These are phyloP conservation scores for Dryas octopetala DNA, from an alignment of 306 rosid species.

Conservation along the genomic window DNA sequence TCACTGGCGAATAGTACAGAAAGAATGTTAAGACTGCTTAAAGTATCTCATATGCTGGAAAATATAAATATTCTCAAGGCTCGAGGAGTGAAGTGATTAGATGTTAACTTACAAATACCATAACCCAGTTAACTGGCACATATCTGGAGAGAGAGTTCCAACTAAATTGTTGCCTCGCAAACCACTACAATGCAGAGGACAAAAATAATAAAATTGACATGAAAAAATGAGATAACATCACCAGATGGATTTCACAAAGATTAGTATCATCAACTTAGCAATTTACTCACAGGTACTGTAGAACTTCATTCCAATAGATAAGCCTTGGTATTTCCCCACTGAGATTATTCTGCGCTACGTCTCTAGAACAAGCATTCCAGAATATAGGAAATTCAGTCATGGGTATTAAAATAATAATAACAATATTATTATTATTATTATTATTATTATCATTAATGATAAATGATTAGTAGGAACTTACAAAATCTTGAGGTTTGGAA, in stretches of 20 bases:
- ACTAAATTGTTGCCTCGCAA: constrained; percentile 88
- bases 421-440: background rate
- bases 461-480: constrained; percentile 33
- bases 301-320: constrained; percentile 95
- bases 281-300: constrained; percentile 87
- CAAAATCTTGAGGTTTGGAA: constrained; percentile 94
- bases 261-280: background rate
- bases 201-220: background rate
- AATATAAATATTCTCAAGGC: background rate
- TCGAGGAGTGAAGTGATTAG: constrained; percentile 7
- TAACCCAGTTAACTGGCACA: constrained; percentile 90
- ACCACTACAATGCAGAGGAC: constrained; percentile 47
- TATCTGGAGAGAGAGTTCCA: constrained; percentile 86
- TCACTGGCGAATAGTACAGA: constrained; percentile 54
- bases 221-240: background rate
- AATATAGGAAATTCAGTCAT: constrained; percentile 13
- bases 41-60: background rate
- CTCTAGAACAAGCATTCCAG: constrained; percentile 43
- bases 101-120: constrained; percentile 92
- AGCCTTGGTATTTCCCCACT: constrained; percentile 99
- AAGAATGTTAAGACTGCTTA: constrained; percentile 3
- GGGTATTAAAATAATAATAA: background rate
- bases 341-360: constrained; percentile 86
- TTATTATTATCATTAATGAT: too few species aligned
- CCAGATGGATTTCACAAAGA: background rate